Base-by-base conservation (phyloP, 805 yeast genomes). In the Kregervanrija delftensis region DNA sequence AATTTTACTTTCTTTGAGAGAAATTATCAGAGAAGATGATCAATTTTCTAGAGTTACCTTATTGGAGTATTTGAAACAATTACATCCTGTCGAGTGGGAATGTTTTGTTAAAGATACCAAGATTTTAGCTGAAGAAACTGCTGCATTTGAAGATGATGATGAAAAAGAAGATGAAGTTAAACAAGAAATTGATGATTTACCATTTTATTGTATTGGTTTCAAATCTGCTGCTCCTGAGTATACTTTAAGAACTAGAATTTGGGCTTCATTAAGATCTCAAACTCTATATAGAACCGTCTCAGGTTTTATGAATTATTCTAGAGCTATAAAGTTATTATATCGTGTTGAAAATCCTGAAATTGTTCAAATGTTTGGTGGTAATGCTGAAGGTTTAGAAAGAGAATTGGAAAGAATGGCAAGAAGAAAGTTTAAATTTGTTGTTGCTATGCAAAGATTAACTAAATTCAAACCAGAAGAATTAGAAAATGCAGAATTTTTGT, bases 241-340 rank as follows among this genome's bases (percentile, higher is more conserved):
- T 70, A 87, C 96, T 45, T 71, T 93, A 61, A 83, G 99, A 72
- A 93, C 98, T 9, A 78, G 99, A 72, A 88, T 91, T 56, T 91
- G 99, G 99, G 99, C 99, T 35, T 91, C 98, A 28, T 77, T 93
- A 59, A 81, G 99, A 69, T 85, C 96, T 35, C 99, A 91, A 73
- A 93, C 99, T 33, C 72, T 91, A 59, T 91, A 91, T 72, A 83
- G 99, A 68, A 93, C 99, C 40, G 91, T 91, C 43, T 86, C 96
- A 45, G 99, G 99, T 60, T 93, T 91, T 73, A 91, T 91, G 99
- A 93, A 91, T 72, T 91, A 91, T 65, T 85, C 96, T 30, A 83
- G 96, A 67, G 98, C 99, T 30, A 88, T 91, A 60, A 93, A 90
- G 67, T 72, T 91, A 58, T 73, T 91, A 48, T 89, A 88, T 72